phyloP scores from a whole-genome alignment of 2,329 filamentous ascomycete species.

The Basipetospora chlamydospora region DNA sequence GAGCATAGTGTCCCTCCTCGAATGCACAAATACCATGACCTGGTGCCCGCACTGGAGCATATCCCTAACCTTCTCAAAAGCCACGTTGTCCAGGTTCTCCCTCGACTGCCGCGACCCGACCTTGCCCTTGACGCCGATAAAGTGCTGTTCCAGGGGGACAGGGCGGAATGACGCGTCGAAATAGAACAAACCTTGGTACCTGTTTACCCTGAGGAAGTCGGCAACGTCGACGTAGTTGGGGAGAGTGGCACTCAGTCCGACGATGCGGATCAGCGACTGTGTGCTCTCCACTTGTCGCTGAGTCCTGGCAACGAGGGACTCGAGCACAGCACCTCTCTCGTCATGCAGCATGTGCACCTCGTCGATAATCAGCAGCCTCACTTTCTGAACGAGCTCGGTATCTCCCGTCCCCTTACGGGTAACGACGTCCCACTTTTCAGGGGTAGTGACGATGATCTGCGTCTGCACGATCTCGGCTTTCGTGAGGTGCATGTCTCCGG shows the following conservation, averaged over 20 bases:
- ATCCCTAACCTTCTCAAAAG: slow-evolving; percentile 87
- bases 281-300: slow-evolving; percentile 96
- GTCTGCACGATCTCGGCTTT: slow-evolving; percentile 93
- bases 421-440: slow-evolving; percentile 98
- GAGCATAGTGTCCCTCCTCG: slow-evolving; percentile 79
- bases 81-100: slow-evolving; percentile 75
- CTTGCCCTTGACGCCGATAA: slow-evolving; percentile 91
- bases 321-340: slow-evolving; percentile 86
- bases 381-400: slow-evolving; percentile 94
- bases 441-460: slow-evolving; percentile 96
- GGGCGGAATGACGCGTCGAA: slow-evolving; percentile 93
- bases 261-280: slow-evolving; percentile 88
- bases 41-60: slow-evolving; percentile 92
- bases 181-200: slow-evolving; percentile 84
- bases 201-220: slow-evolving; percentile 93
- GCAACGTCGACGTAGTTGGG: slow-evolving; percentile 96
- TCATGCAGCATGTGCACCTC: slow-evolving; percentile 99
- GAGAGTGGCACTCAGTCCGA: slow-evolving; percentile 87
- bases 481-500: slow-evolving; percentile 96
- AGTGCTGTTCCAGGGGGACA: slow-evolving; percentile 92
- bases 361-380: slow-evolving; percentile 89
- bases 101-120: slow-evolving; percentile 64
- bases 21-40: slow-evolving; percentile 98
- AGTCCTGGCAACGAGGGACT: slow-evolving; percentile 88
- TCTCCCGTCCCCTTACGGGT: slow-evolving; percentile 95